These are phyloP conservation scores for Theileria parva DNA, from an alignment of 169 alveolate genomes.

Conservation along the genomic window DNA sequence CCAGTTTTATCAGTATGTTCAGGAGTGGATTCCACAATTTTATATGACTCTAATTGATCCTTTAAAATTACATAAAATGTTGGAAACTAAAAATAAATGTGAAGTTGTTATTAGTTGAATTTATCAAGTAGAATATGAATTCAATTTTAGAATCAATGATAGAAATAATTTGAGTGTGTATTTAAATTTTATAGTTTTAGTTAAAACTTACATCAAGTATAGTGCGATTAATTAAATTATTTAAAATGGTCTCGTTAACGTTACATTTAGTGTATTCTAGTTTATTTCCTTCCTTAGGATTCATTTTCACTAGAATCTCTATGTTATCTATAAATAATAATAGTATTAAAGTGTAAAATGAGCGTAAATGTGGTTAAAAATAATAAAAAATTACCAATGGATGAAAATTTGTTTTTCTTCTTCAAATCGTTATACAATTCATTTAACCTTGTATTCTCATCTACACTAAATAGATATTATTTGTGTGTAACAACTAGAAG, in stretches of 20 bases:
- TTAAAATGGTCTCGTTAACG: conserved; percentile 12
- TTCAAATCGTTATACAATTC: conserved; percentile 10
- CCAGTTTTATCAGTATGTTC: background rate
- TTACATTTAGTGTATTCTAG: conserved; percentile 32
- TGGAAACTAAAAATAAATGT: conserved; percentile 34
- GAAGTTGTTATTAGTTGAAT: background rate
- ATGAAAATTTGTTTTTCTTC: background rate
- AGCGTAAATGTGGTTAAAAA: too few species aligned
- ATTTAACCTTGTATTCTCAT: conserved; percentile 7
- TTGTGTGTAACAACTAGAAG: background rate
- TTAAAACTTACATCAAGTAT: conserved; percentile 39
- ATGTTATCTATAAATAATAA: background rate
- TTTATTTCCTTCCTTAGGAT: background rate
- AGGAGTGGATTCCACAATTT: conserved; percentile 11
- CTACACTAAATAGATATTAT: conserved; percentile 16
- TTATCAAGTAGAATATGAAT: too few species aligned
- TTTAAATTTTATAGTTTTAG: background rate
- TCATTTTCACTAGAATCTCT: background rate
- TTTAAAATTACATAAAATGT: conserved; percentile 18
- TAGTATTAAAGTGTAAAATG: background rate
- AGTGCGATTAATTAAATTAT: conserved; percentile 27
- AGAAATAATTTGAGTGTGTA: too few species aligned
- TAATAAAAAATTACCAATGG: background rate
- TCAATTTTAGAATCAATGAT: background rate
- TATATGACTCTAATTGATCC: conserved; percentile 16